Base-by-base conservation (phyloP, 805 yeast species). In the Metschnikowia peoriensis region DNA sequence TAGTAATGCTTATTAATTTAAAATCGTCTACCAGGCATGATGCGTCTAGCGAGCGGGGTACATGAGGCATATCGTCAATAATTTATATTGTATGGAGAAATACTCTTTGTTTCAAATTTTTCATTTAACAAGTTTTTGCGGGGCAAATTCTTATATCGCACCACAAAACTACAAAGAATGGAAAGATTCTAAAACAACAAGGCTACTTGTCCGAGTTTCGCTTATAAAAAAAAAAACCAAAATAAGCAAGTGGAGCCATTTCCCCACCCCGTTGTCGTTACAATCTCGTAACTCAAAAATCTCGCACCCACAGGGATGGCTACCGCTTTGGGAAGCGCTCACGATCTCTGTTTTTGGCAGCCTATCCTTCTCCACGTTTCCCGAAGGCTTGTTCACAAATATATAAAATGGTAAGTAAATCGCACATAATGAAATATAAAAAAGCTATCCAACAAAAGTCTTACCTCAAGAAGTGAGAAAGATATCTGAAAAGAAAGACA, bases 261-360 rank as follows among this genome's bases (percentile, higher is more conserved):
- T 28, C 27, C n/a, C 44, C 35, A 22, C 22, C 35, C 17, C 27
- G 11, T 41, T 9, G 11, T 41, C 12, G 11, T 41, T n/a, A 7
- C 17, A 15, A 7, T 22, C 22, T 22, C 22, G 22, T 22, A 22
- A 22, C 22, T 4, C 1, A 22, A 15, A n/a, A 28, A 6, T 16
- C 40, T 27, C 28, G 17, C 1, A 28, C 35, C 12, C 44, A 27
- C 43, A 49, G 54, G 54, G 43, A 2, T 14, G 34, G 7, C 10
- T 43, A 8, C 54, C 40, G 28, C 34, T 32, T 51, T 12, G 7
- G 48, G 51, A 32, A 38, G 37, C n/a, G 44, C 43, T 46, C 51
- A 38, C 48, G 45, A 16, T 17, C 8, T 43, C 54, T 35, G 29
- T 11, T 15, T 51, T 34, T 10, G 51, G 54, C 38, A 38, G 15